Evolutionary conservation across 2,329 filamentous ascomycete genomes (phyloP).

Genomic region (Sphaerulina musiva): DNA sequence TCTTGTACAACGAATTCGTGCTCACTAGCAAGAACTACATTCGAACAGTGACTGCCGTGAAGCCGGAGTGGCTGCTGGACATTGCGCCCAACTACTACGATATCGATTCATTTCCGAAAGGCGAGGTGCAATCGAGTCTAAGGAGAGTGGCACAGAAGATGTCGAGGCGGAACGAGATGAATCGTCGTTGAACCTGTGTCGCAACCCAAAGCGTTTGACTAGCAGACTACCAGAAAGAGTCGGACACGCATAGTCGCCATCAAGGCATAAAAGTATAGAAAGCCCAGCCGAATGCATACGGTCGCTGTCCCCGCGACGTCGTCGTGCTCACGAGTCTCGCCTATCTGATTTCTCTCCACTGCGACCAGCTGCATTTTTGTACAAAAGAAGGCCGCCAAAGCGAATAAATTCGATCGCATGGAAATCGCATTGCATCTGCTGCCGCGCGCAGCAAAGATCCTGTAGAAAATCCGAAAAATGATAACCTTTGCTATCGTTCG

Average conservation of each 20-base stretch:
- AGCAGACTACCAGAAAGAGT: not conserved
- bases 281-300: not conserved
- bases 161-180: slow-evolving; percentile 10
- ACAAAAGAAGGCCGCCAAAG: not conserved
- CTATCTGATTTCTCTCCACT: not conserved
- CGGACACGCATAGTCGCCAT: not conserved
- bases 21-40: slow-evolving; percentile 98
- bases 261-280: not conserved
- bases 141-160: slow-evolving; percentile 34
- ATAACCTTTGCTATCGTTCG: too few relatives aligned
- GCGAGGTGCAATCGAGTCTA: slow-evolving; percentile 68
- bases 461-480: too few relatives aligned
- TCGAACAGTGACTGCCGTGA: slow-evolving; percentile 82
- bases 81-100: slow-evolving; percentile 94
- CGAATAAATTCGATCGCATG: too few relatives aligned
- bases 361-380: not conserved
- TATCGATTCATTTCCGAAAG: slow-evolving; percentile 69
- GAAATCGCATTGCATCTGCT: too few relatives aligned
- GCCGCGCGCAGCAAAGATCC: too few relatives aligned
- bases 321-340: not conserved
- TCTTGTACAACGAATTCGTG: slow-evolving; percentile 97
- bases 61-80: slow-evolving; percentile 92
- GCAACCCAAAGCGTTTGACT: not conserved
- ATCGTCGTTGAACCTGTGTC: slow-evolving; percentile 1
- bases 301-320: not conserved